Evolutionary conservation across 768 basidiomycete genomes (phyloP), one percentile per base, ranked within the genome.

Genomic region (Mycena leptocephala): DNA sequence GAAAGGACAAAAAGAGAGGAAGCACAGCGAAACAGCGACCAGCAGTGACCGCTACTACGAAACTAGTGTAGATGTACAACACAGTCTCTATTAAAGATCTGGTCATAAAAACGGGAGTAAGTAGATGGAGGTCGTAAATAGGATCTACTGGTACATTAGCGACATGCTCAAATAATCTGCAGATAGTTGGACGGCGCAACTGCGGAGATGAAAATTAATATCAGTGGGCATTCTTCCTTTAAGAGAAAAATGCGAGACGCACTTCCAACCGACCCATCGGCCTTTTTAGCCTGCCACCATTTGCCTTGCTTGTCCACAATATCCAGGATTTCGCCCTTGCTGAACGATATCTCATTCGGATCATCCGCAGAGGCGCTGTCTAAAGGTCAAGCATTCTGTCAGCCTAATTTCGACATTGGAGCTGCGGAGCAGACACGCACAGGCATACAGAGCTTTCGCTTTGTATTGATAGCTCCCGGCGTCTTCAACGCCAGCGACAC

Each of bases 291-390:
- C 81, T 96, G 95, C 96, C 96, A 97, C 96, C 96, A 96, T 82
- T 96, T 96, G 63, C 95, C 95, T 80, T 95, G 92, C 85, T 96
- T 97, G 86, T 99, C 97, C 72, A 97, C 84, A 69, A 99, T 95
- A 76, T 98, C 97, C 76, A 99, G 91, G 48, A 96, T 88, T 81
- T 99, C 98, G 68, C 97, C 96, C 84, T 99, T 99, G 65, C 87
- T 81, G 85, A 99, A 99, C 61, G 96, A 95, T 48, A 99, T 95
- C 86, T 99, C 98, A 82, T 96, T 98, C 16, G 97, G 96, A 84
- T 99, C 98, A 72, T 99, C 97, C 33, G 95, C 88, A 3, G 95
- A 96, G n/a, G 97, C 98, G 62, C 91, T 92, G 87, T 99, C 98
- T 99, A 30, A 66, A 24, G 16, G 5, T 26, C 33, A 59, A n/a